A percentile compares a stretch with the other conserved stretches of the same genome.
Evolutionary conservation across 306 rosid genomes (phyloP).

Genomic region (Lithocarpus polystachyus): DNA sequence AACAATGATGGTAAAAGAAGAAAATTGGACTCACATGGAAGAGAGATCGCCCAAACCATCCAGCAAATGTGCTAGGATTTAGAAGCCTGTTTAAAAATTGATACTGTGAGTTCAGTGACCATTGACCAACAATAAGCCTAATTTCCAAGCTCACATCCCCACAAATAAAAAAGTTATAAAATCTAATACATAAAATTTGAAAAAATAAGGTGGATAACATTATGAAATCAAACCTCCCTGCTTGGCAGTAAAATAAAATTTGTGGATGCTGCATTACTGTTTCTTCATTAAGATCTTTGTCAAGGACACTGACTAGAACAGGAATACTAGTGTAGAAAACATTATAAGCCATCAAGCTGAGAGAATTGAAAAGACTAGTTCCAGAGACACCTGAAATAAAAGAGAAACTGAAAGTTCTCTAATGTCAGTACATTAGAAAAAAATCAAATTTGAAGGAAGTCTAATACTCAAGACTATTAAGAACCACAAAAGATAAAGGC

Average conservation of each 20-base stretch:
- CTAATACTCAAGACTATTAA: neutral
- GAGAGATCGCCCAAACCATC: constrained; percentile 98
- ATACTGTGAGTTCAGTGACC: constrained; percentile 14
- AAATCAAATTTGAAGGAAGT: constrained; percentile 14
- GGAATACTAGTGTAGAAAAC: constrained; percentile 98
- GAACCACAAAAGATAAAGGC: neutral
- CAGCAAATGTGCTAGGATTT: constrained; percentile 97
- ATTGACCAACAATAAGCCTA: neutral
- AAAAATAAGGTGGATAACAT: constrained; percentile 14
- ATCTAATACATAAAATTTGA: neutral
- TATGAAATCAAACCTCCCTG: constrained; percentile 70
- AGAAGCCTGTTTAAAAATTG: constrained; percentile 64
- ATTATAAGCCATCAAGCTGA: constrained; percentile 99
- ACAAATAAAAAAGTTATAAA: neutral
- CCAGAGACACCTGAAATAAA: constrained; percentile 98
- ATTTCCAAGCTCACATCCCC: neutral
- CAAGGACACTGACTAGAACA: constrained; percentile 89
- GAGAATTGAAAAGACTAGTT: constrained; percentile 97
- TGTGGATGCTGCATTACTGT: constrained; percentile 99
- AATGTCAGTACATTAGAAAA: constrained; percentile 38
- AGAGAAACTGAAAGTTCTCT: constrained; percentile 73
- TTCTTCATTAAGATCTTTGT: constrained; percentile 96
- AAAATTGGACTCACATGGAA: constrained; percentile 72
- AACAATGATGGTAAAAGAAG: constrained; percentile 2
- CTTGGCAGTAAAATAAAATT: constrained; percentile 97